phyloP scores from a whole-genome alignment of 2,329 filamentous ascomycete genomes.

The Fusarium sp. region DNA sequence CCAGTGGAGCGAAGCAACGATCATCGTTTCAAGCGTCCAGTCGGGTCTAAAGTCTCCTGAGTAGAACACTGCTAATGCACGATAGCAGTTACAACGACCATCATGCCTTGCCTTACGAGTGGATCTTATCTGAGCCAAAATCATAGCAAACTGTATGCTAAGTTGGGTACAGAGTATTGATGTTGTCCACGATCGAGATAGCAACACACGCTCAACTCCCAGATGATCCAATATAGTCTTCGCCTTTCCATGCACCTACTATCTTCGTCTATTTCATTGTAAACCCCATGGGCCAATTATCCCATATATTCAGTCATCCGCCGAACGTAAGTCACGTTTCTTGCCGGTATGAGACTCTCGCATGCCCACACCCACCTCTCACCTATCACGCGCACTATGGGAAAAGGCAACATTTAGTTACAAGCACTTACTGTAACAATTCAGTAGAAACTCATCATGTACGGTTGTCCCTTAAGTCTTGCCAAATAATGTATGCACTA shows the following conservation, averaged over 20 bases:
- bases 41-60: background rate
- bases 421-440: background rate
- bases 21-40: constrained; percentile 6
- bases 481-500: background rate
- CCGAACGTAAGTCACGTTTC: constrained; percentile 39
- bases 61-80: background rate
- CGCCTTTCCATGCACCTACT: background rate
- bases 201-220: constrained; percentile 26
- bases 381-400: constrained; percentile 37
- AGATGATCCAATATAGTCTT: constrained; percentile 21
- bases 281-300: constrained; percentile 17
- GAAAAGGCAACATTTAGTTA: background rate
- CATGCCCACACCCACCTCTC: constrained; percentile 21
- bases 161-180: background rate
- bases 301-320: constrained; percentile 40
- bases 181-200: constrained; percentile 29
- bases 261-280: background rate
- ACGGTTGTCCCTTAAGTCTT: background rate
- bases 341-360: constrained; percentile 28
- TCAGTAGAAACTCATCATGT: background rate
- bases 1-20: constrained; percentile 21
- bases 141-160: constrained; percentile 3
- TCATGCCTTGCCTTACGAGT: constrained; percentile 32
- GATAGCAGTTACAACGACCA: background rate
- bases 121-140: constrained; percentile 14